Conservation (phyloP, 2,329 filamentous ascomycete species). For the Trichoderma sp. region DNA sequence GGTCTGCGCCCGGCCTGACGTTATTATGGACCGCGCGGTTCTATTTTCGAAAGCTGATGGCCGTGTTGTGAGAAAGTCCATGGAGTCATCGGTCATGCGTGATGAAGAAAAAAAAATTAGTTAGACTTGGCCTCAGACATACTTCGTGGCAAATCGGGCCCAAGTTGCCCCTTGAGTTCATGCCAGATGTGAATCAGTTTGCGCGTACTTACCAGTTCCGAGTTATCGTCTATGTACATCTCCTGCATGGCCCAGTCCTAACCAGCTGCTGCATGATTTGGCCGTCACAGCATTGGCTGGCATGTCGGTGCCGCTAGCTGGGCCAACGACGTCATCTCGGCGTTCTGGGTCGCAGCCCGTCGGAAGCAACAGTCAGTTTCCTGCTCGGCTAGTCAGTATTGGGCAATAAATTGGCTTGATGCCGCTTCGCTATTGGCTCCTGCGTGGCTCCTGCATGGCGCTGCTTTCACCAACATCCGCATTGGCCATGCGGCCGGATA, state of each 20-base stretch:
- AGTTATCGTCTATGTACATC: background rate
- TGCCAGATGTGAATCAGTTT: conserved; percentile 4
- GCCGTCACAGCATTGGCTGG: conserved; percentile 9
- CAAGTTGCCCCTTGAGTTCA: background rate
- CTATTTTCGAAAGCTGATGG: conserved; percentile 17
- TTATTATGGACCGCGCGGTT: conserved; percentile 14
- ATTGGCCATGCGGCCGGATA: conserved; percentile 16
- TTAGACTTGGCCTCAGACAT: background rate
- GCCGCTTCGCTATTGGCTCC: background rate
- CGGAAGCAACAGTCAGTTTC: conserved; percentile 5
- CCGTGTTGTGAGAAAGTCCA: background rate
- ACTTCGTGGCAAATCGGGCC: conserved; percentile 5
- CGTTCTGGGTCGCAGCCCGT: conserved; percentile 5
- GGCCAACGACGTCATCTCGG: conserved; percentile 14
- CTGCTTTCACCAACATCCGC: conserved; percentile 6
- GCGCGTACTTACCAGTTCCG: background rate
- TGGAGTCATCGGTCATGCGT: conserved; percentile 15
- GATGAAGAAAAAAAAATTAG: conserved; percentile 3
- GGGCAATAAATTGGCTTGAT: conserved; percentile 3
- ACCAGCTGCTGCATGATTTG: conserved; percentile 1
- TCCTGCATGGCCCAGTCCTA: background rate
- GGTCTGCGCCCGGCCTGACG: conserved; percentile 12
- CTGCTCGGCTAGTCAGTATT: background rate
- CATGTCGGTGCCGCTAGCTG: conserved; percentile 10
- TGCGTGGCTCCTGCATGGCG: background rate